phyloP scores from a whole-genome alignment of 495 filamentous ascomycete species.

The Cenococcum geophilum region DNA sequence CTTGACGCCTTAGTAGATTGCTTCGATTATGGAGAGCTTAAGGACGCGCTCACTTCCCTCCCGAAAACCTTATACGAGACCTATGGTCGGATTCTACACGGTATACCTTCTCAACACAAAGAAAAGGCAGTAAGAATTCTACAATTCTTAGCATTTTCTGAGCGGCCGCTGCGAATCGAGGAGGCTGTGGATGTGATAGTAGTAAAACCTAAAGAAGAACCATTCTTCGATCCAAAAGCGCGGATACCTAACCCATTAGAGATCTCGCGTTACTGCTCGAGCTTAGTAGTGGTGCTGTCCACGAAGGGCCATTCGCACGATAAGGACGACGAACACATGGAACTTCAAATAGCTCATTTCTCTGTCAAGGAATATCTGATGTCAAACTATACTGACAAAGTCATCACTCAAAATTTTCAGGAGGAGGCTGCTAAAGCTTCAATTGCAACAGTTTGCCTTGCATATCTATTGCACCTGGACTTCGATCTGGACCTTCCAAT shows the following conservation, averaged over 20 bases:
- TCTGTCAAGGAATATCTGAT: too few relatives aligned
- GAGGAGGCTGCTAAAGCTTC: constrained; percentile 28
- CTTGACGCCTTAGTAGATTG: constrained; percentile 35
- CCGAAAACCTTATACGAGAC: constrained; percentile 39
- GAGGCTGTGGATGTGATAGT: too few relatives aligned
- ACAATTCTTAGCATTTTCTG: too few relatives aligned
- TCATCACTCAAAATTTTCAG: constrained; percentile 11
- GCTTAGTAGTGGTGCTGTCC: neutral
- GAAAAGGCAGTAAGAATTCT: too few relatives aligned
- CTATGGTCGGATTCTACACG: constrained; percentile 38
- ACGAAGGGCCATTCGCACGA: too few relatives aligned
- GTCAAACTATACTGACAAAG: constrained; percentile 17
- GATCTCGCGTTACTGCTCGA: too few relatives aligned
- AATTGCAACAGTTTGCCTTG: too few relatives aligned
- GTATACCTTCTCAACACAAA: constrained; percentile 26
- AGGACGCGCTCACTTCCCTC: constrained; percentile 33
- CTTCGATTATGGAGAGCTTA: too few relatives aligned
- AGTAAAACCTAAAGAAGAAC: constrained; percentile 11
- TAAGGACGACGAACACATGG: neutral
- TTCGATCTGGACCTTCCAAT: constrained; percentile 21
- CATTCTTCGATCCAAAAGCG: constrained; percentile 22
- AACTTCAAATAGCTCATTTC: constrained; percentile 37
- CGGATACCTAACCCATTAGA: constrained; percentile 31
- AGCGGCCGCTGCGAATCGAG: too few relatives aligned
- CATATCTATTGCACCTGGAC: constrained; percentile 28